Percentiles rank a stretch among this genome's conserved stretches.
Evolutionary conservation across 139 green algal genomes (phyloP).

Genomic region (Coccomyxa sp.): DNA sequence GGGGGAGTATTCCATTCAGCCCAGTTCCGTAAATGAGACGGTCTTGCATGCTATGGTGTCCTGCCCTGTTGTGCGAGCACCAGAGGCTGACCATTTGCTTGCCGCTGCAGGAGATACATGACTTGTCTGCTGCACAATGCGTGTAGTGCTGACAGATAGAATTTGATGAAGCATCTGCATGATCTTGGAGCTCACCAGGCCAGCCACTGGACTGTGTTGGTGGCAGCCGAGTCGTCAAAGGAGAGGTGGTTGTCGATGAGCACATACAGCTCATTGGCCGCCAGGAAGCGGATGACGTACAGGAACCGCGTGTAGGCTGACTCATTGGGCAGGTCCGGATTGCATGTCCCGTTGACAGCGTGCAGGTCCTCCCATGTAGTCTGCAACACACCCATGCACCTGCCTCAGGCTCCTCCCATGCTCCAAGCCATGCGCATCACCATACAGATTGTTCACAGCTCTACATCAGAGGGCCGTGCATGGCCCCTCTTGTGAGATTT

Average conservation of each 20-base stretch:
- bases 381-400: background rate
- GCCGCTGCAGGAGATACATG: background rate
- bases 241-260: constrained; percentile 29
- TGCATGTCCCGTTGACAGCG: background rate
- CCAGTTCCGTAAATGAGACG: too few species aligned
- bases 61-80: too few species aligned
- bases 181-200: background rate
- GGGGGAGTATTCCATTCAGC: too few species aligned
- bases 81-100: too few species aligned
- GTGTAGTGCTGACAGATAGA: background rate
- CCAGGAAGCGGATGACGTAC: constrained; percentile 29
- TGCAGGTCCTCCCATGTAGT: background rate
- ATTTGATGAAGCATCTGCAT: background rate
- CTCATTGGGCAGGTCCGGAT: constrained; percentile 23
- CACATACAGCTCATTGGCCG: constrained; percentile 44
- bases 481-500: background rate
- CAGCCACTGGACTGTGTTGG: background rate
- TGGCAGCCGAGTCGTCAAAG: background rate
- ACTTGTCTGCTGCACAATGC: background rate
- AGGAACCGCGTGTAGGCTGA: constrained; percentile 23
- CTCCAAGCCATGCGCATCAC: background rate
- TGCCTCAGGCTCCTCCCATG: background rate
- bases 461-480: background rate
- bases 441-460: background rate
- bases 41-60: too few species aligned